Conservation (phyloP, 345 rosid genomes). For the Ailanthus altissimus region DNA sequence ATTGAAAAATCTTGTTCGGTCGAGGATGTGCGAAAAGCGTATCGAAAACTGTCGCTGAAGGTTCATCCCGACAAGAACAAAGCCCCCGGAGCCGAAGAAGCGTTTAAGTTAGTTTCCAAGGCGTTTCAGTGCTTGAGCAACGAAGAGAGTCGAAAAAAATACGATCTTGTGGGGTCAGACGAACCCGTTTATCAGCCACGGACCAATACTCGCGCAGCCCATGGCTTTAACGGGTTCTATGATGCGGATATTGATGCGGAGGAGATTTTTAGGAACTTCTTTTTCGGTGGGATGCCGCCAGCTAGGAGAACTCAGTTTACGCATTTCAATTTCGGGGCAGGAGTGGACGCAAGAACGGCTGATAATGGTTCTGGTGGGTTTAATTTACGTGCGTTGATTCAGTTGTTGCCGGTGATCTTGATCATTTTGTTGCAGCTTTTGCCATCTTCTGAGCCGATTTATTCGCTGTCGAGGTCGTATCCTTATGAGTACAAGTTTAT, state of each 20-base stretch:
- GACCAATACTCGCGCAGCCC: slow-evolving; percentile 41
- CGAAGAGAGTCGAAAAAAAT: slow-evolving; percentile 63
- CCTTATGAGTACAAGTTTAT: slow-evolving; percentile 79
- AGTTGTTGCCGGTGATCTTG: slow-evolving; percentile 73
- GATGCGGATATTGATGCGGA: slow-evolving; percentile 85
- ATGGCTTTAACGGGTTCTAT: slow-evolving; percentile 60
- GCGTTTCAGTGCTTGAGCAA: slow-evolving; percentile 92
- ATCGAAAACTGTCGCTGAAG: slow-evolving; percentile 80
- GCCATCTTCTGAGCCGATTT: slow-evolving; percentile 76
- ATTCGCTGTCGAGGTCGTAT: slow-evolving; percentile 61
- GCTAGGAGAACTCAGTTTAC: slow-evolving; percentile 64
- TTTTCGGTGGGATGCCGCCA: slow-evolving; percentile 84
- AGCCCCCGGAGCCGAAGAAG: slow-evolving; percentile 95
- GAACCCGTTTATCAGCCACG: slow-evolving; percentile 63
- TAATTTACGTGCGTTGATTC: slow-evolving; percentile 62
- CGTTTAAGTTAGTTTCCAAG: slow-evolving; percentile 79
- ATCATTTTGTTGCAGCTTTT: slow-evolving; percentile 72
- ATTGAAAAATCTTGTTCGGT: slow-evolving; percentile 62
- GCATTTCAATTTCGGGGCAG: slow-evolving; percentile 66
- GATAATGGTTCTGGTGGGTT: slow-evolving; percentile 59
- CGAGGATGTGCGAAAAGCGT: slow-evolving; percentile 84
- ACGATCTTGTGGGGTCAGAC: slow-evolving; percentile 75
- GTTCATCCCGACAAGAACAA: slow-evolving; percentile 96
- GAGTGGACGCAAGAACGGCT: slow-evolving; percentile 55
- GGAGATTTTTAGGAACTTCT: slow-evolving; percentile 91